phyloP scores from a whole-genome alignment of 2,329 filamentous ascomycete genomes.

The Colletotrichum salicis region DNA sequence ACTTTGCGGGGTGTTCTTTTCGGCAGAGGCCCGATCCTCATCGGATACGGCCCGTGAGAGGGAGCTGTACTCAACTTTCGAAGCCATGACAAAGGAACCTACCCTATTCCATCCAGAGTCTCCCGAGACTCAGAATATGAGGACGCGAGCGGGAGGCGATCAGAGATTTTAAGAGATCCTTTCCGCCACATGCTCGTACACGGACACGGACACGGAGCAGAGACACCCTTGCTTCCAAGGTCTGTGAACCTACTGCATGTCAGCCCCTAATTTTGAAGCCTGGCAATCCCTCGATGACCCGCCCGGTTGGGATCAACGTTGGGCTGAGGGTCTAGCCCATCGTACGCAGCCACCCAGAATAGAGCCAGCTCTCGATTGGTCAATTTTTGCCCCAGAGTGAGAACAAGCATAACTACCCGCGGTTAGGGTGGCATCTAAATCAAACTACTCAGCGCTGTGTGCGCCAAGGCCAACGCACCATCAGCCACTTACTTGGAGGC shows the following conservation, averaged over 20 bases:
- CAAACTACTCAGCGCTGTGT: not conserved
- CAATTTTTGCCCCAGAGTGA: not conserved
- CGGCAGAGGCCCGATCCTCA: constrained; percentile 16
- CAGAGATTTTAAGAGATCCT: not conserved
- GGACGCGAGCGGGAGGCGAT: not conserved
- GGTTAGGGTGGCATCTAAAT: not conserved
- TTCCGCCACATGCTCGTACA: not conserved
- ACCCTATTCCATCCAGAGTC: not conserved
- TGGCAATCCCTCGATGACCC: constrained; percentile 5
- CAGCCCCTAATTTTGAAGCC: constrained; percentile 9
- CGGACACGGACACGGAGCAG: constrained; percentile 15
- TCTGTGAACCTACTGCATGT: not conserved
- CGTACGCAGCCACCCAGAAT: not conserved
- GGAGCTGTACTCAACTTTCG: constrained; percentile 19
- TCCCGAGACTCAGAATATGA: not conserved
- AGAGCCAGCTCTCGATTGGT: not conserved
- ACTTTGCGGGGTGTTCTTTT: not conserved
- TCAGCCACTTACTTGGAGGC: not conserved
- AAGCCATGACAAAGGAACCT: not conserved
- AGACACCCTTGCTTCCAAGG: not conserved
- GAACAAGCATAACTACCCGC: constrained; percentile 6
- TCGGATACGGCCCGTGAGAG: constrained; percentile 4
- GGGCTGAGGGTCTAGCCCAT: not conserved
- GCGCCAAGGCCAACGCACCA: not conserved
- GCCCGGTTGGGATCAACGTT: not conserved